Percentiles rank a stretch among this genome's conserved stretches.
These are phyloP conservation scores for Hirschioporus abietinus DNA, from an alignment of 768 basidiomycete genomes.

Conservation along the genomic window DNA sequence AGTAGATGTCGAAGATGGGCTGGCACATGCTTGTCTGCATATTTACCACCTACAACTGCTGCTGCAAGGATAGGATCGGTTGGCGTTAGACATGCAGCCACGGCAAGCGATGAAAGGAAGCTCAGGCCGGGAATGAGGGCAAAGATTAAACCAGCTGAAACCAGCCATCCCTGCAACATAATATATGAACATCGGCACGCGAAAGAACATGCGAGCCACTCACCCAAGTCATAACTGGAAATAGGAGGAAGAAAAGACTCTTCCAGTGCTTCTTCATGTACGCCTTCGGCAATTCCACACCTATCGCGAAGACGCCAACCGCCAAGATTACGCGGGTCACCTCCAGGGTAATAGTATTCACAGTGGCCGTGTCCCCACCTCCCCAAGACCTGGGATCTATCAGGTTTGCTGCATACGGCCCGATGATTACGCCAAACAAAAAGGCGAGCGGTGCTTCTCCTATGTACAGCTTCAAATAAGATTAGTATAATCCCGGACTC, in stretches of 20 bases:
- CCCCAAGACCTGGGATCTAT: slow-evolving; percentile 83
- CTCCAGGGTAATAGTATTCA: slow-evolving; percentile 85
- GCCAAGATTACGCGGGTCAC: slow-evolving; percentile 88
- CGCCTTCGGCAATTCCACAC: slow-evolving; percentile 94
- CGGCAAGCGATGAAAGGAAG: slow-evolving; percentile 73
- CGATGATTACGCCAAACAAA: slow-evolving; percentile 86
- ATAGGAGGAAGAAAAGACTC: slow-evolving; percentile 78
- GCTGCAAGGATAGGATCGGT: slow-evolving; percentile 95
- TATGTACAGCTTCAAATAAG: slow-evolving; percentile 61
- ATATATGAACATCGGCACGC: slow-evolving; percentile 10
- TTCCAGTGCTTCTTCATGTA: slow-evolving; percentile 95
- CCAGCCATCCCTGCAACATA: slow-evolving; percentile 78
- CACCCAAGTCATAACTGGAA: slow-evolving; percentile 82
- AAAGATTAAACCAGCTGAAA: slow-evolving; percentile 87
- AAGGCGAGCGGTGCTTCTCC: slow-evolving; percentile 98
- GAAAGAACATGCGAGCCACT: slow-evolving; percentile 23
- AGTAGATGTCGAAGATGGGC: slow-evolving; percentile 65
- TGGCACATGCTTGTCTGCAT: slow-evolving; percentile 65
- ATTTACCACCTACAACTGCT: slow-evolving; percentile 71
- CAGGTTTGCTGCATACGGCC: slow-evolving; percentile 76
- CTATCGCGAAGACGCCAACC: slow-evolving; percentile 96
- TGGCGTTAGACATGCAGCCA: slow-evolving; percentile 87
- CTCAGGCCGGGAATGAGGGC: slow-evolving; percentile 72
- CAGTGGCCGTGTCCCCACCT: slow-evolving; percentile 34
- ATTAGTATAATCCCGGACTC: not conserved